A percentile compares a stretch with the other conserved stretches of the same genome.
These are phyloP conservation scores for Cordia subcordata DNA, from an alignment of 257 asterid species.

Conservation along the genomic window DNA sequence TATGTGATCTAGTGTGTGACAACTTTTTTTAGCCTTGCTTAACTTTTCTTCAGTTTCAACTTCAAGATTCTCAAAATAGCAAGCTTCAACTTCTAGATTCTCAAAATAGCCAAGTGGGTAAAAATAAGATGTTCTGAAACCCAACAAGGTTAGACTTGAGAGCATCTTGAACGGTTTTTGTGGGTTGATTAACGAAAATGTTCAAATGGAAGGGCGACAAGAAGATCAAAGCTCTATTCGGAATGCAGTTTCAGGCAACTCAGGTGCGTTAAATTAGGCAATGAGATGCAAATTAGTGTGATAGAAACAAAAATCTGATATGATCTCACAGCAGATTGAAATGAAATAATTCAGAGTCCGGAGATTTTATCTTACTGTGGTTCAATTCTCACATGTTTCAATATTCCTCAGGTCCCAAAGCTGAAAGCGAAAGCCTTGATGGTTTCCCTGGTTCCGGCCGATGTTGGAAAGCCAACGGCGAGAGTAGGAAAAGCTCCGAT, in stretches of 20 bases:
- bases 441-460: slow-evolving; percentile 87
- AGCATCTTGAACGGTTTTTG: not conserved
- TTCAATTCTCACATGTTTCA: slow-evolving; percentile 8
- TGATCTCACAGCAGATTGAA: not conserved
- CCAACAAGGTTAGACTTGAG: not conserved
- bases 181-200: slow-evolving; percentile 31
- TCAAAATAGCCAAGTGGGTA: not conserved
- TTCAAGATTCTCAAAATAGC: too few species aligned
- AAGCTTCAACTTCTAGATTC: too few species aligned
- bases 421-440: slow-evolving; percentile 69
- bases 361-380: slow-evolving; percentile 15
- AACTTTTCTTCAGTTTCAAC: too few species aligned
- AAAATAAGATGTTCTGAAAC: not conserved
- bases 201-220: slow-evolving; percentile 78
- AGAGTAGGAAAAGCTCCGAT: slow-evolving; percentile 66
- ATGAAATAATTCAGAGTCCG: not conserved
- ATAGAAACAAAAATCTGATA: not conserved
- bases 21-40: not conserved
- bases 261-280: slow-evolving; percentile 45
- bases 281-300: not conserved
- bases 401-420: slow-evolving; percentile 70
- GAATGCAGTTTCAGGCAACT: slow-evolving; percentile 82
- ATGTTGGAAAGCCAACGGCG: slow-evolving; percentile 79
- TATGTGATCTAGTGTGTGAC: not conserved
- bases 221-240: slow-evolving; percentile 75